Evolutionary conservation across 139 green algal genomes (phyloP).

Genomic region (Coelastrella sp.): DNA sequence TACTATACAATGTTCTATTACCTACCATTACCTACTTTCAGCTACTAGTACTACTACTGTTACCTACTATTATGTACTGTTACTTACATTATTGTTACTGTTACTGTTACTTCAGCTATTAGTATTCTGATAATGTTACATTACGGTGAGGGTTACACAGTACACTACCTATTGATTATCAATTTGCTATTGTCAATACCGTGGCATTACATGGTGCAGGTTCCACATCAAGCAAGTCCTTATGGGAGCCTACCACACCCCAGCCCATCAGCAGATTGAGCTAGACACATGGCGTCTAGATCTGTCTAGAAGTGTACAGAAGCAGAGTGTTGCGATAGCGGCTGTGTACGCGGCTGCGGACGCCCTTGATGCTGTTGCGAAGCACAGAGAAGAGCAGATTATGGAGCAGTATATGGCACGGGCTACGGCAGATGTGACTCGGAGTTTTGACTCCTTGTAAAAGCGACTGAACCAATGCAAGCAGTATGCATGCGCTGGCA

Average conservation of each 20-base stretch:
- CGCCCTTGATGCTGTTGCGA: neutral
- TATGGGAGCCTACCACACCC: neutral
- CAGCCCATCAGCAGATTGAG: neutral
- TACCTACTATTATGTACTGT: no score
- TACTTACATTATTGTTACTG: no score
- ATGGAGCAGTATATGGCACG: conserved; percentile 8
- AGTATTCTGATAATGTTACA: no score
- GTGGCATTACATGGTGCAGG: neutral
- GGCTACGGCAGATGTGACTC: neutral
- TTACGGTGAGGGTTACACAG: no score
- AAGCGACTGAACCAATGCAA: no score
- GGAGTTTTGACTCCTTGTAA: neutral
- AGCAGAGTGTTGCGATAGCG: conserved; percentile 18
- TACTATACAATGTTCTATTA: no score
- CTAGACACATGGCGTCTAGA: neutral
- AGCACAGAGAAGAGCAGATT: conserved; percentile 24
- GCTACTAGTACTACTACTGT: no score
- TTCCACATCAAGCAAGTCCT: conserved; percentile 26
- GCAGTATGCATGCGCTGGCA: no score
- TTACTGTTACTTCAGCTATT: no score
- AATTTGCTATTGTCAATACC: no score
- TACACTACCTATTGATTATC: no score
- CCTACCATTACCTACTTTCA: no score
- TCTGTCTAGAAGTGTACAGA: neutral
- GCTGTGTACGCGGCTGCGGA: neutral